These are phyloP conservation scores for Chiua virens DNA, from an alignment of 768 basidiomycete genomes.

Conservation along the genomic window DNA sequence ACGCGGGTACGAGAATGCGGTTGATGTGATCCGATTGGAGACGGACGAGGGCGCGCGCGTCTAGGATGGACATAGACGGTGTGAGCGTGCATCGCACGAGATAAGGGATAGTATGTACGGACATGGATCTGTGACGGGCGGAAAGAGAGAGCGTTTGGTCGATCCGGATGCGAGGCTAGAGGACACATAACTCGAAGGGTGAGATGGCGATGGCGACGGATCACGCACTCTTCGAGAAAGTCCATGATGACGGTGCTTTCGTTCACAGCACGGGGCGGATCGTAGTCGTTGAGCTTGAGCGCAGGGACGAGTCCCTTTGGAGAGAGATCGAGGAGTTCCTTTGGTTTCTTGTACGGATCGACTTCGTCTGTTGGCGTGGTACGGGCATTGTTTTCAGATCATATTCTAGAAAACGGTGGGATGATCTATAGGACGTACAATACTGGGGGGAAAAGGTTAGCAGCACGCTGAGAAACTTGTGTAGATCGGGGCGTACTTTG, in stretches of 20 bases:
- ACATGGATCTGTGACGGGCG: constrained; percentile 61
- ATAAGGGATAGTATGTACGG: constrained; percentile 6
- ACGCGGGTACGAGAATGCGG: constrained; percentile 63
- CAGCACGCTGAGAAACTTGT: neutral
- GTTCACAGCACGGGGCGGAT: constrained; percentile 63
- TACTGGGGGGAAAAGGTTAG: constrained; percentile 31
- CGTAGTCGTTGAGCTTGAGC: constrained; percentile 51
- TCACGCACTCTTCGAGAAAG: constrained; percentile 70
- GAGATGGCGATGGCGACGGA: no score
- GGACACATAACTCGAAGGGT: neutral
- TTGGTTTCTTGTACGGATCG: constrained; percentile 80
- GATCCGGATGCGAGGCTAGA: constrained; percentile 50
- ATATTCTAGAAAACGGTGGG: neutral
- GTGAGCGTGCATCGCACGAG: neutral
- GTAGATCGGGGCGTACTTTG: constrained; percentile 43
- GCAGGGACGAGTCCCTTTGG: constrained; percentile 83
- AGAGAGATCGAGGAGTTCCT: constrained; percentile 76
- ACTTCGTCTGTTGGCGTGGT: constrained; percentile 57
- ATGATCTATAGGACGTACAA: constrained; percentile 32
- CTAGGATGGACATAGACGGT: constrained; percentile 31
- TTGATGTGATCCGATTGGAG: constrained; percentile 70
- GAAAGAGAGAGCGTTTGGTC: constrained; percentile 54
- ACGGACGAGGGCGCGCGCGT: constrained; percentile 64
- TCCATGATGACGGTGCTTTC: constrained; percentile 82
- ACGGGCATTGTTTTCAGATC: neutral